phyloP scores from a whole-genome alignment of 2,329 filamentous ascomycete species.

The Fusarium siculi region DNA sequence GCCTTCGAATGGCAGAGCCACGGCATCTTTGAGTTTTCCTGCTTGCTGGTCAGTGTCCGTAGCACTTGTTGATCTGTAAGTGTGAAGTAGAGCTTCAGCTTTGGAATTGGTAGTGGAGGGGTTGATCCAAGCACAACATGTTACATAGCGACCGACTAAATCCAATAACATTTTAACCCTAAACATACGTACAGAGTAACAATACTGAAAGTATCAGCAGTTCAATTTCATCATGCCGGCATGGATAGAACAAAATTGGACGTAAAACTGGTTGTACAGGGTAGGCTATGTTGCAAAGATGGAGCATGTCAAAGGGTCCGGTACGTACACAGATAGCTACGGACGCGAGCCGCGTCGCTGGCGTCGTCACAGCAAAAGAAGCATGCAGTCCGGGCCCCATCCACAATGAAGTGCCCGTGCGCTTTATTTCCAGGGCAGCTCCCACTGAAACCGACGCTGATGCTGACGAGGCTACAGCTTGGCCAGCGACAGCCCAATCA shows the following conservation, averaged over 20 bases:
- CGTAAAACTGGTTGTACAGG: neutral
- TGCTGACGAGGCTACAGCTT: constrained; percentile 21
- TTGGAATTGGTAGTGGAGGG: neutral
- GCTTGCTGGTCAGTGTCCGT: no score
- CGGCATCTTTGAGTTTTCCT: neutral
- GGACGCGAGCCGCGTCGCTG: constrained; percentile 14
- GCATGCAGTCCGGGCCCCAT: neutral
- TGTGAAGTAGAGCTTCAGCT: neutral
- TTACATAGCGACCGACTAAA: neutral
- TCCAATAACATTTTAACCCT: neutral
- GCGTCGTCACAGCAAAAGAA: constrained; percentile 6
- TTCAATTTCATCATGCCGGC: neutral
- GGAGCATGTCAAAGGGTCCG: neutral
- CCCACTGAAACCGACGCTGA: neutral
- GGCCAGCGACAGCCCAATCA: constrained; percentile 19
- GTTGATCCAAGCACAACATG: neutral
- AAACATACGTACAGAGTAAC: neutral
- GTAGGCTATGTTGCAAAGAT: neutral
- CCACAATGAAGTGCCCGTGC: neutral
- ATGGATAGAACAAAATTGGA: neutral
- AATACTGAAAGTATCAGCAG: neutral
- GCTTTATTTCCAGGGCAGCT: constrained; percentile 8
- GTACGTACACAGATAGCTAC: constrained; percentile 1
- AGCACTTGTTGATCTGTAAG: neutral
- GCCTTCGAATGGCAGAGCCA: neutral